Base-by-base conservation (phyloP, 2,329 filamentous ascomycete species). In the Verticillium nubilum region DNA sequence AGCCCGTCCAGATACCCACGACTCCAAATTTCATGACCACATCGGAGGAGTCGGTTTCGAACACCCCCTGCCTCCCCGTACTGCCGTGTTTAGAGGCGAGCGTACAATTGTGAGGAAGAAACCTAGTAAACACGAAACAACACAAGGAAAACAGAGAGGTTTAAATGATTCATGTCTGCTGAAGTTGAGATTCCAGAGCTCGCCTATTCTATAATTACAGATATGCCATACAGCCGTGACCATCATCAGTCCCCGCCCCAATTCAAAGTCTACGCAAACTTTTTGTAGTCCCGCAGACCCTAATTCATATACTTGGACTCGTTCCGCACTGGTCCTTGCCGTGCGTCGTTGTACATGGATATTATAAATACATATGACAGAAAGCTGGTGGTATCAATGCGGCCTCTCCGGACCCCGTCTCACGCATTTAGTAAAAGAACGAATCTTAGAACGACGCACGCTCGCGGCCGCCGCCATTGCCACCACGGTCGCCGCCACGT, bases 361-460 rank as follows among this genome's bases (percentile, higher is more conserved):
- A 47, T 47, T 19, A 47, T 47, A 47, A 47, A 47, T 47, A 47
- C 42, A 47, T 47, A 47, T 47, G 42, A 47, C 42, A 47, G 42
- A 47, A 47, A 47, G 42, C 42, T 47, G 42, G 42, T 54, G 52
- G 52, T 54, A 54, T 54, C 52, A 54, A 28, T 31, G 29, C 50
- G 50, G 23, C 28, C 25, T 50, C 33, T 31, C 31, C 50, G 23
- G n/a, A 19, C 19, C 53, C 17, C 56, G 9, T 50, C 26, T 19
- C n/a, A 27, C 54, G 26, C n/a, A 17, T 15, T 13, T 19, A 10
- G 42, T 47, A 9, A 12, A 47, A 10, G 5, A 13, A 23, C 42
- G n/a, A n/a, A 3, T 23, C 17, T 57, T 60, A 58, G 31, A 58
- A 60, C 42, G 61, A 56, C 13, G 57, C 9, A 56, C 19, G 54